phyloP scores from a whole-genome alignment of 768 basidiomycete genomes.

The Aureoboletus auriporus region DNA sequence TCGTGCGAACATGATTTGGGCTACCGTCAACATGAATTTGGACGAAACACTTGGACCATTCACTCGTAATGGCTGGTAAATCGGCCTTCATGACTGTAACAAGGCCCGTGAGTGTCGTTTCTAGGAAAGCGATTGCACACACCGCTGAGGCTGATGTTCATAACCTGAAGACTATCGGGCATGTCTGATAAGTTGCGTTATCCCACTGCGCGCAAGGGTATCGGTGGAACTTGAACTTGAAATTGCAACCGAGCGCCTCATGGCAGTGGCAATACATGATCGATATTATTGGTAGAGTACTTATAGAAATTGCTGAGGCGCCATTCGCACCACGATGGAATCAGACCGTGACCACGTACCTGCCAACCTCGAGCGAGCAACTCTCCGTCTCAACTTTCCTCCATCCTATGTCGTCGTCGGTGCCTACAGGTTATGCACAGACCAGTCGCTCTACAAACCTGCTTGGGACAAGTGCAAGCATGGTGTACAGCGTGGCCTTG shows the following conservation, averaged over 20 bases:
- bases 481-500: conserved; percentile 63
- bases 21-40: conserved; percentile 17
- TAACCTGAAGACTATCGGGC: conserved; percentile 14
- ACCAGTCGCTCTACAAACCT: conserved; percentile 62
- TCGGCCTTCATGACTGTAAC: conserved; percentile 23
- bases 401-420: conserved; percentile 86
- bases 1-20: conserved; percentile 9
- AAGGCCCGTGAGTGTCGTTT: not conserved
- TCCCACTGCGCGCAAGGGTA: not conserved
- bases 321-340: not conserved
- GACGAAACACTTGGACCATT: conserved; percentile 25
- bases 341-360: conserved; percentile 41
- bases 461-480: conserved; percentile 86
- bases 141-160: conserved; percentile 22
- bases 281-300: too few species aligned
- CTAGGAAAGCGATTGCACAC: not conserved
- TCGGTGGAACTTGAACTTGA: not conserved
- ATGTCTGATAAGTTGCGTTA: not conserved
- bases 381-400: conserved; percentile 64
- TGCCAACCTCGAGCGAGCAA: conserved; percentile 45
- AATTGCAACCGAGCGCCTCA: too few species aligned
- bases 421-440: conserved; percentile 75
- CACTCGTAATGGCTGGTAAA: conserved; percentile 13
- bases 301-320: too few species aligned
- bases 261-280: too few species aligned